These are phyloP conservation scores for Geranomyces michiganensis DNA, from an alignment of 192 early-diverging fungal genomes.

Conservation along the genomic window DNA sequence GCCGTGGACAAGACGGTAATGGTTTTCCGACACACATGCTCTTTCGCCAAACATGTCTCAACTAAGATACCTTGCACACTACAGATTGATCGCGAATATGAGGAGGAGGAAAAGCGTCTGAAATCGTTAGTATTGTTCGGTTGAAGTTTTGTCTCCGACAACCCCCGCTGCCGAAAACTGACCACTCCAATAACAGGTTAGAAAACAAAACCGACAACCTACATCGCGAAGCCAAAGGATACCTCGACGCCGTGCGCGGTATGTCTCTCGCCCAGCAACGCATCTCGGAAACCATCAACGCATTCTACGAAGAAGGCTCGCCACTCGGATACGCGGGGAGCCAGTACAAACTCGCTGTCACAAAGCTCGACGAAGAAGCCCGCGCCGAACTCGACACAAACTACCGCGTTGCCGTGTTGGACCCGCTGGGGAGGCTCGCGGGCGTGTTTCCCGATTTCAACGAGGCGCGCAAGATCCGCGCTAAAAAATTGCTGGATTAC, in stretches of 20 bases:
- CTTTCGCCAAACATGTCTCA: no score
- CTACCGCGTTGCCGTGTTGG: slow-evolving; percentile 83
- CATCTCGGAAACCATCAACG: slow-evolving; percentile 85
- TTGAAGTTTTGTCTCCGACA: neutral
- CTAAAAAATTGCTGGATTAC: slow-evolving; percentile 88
- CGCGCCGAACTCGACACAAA: slow-evolving; percentile 81
- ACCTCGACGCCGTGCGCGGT: slow-evolving; percentile 79
- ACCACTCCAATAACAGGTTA: slow-evolving; percentile 54
- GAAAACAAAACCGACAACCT: slow-evolving; percentile 82
- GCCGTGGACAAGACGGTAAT: slow-evolving; percentile 75
- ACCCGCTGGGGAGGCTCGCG: slow-evolving; percentile 82
- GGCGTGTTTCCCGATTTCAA: slow-evolving; percentile 91
- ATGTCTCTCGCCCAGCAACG: slow-evolving; percentile 84
- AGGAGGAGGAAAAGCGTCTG: slow-evolving; percentile 80
- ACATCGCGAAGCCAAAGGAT: slow-evolving; percentile 90
- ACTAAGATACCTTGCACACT: neutral
- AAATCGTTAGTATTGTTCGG: slow-evolving; percentile 49
- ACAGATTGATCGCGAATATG: slow-evolving; percentile 71
- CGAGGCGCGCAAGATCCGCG: slow-evolving; percentile 86
- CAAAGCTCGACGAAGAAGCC: slow-evolving; percentile 78
- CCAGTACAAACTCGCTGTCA: slow-evolving; percentile 84
- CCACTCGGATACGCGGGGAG: slow-evolving; percentile 73
- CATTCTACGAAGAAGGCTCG: slow-evolving; percentile 83
- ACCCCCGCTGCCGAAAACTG: neutral
- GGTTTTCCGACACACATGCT: no score